phyloP scores from a whole-genome alignment of 2,329 filamentous ascomycete species.

The Sporothrix euskadiensis region DNA sequence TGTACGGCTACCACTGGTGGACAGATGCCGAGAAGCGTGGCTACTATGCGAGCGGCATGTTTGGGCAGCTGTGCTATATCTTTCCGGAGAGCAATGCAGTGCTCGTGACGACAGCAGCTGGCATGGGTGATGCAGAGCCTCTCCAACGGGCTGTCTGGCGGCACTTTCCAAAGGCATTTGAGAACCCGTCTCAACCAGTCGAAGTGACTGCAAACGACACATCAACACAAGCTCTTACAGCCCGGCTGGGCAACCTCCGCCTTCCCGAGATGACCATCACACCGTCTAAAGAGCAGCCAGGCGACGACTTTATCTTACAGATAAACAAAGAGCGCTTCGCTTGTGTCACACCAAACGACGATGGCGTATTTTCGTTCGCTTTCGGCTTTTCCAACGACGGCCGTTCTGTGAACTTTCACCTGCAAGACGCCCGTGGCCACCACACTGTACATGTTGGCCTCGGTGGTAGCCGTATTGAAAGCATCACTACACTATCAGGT shows the following conservation, averaged over 20 bases:
- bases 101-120: background rate
- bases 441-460: background rate
- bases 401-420: background rate
- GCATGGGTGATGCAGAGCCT: background rate
- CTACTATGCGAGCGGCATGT: background rate
- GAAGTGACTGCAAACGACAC: background rate
- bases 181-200: background rate
- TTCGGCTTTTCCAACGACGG: background rate
- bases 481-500: background rate
- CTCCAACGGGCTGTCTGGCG: background rate
- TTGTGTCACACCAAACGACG: background rate
- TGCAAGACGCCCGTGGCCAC: background rate
- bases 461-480: background rate
- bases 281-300: background rate
- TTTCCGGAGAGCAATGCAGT: background rate
- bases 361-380: background rate
- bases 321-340: background rate
- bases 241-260: background rate
- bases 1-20: constrained; percentile 3
- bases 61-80: background rate
- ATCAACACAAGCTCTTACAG: background rate
- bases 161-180: background rate
- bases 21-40: background rate
- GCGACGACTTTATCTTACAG: background rate
- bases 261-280: background rate